phyloP scores from a whole-genome alignment of 2,329 filamentous ascomycete genomes.

The Rutstroemia sp. region DNA sequence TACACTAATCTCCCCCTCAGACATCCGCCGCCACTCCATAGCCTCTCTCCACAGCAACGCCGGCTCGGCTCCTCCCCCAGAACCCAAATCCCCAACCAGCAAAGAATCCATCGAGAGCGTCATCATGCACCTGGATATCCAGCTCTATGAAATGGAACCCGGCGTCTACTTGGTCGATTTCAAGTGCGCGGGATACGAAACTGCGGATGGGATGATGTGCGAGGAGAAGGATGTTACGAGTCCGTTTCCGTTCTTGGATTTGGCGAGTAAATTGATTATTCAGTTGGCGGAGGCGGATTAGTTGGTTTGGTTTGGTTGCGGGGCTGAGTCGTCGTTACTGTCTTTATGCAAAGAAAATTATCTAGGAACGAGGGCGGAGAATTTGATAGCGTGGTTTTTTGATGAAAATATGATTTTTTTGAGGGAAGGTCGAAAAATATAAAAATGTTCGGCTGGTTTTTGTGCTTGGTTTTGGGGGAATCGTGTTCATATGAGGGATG shows the following conservation, averaged over 20 bases:
- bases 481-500: not conserved
- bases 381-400: too few species aligned
- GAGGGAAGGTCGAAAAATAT: too few species aligned
- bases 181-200: slow-evolving; percentile 96
- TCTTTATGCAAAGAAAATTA: not conserved
- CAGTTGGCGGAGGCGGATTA: slow-evolving; percentile 77
- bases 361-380: too few species aligned
- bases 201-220: slow-evolving; percentile 59
- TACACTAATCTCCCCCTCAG: slow-evolving; percentile 39
- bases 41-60: slow-evolving; percentile 28
- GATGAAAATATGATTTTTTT: too few species aligned
- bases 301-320: not conserved
- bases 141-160: slow-evolving; percentile 88
- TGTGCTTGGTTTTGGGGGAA: not conserved
- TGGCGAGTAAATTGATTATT: slow-evolving; percentile 86
- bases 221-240: slow-evolving; percentile 94
- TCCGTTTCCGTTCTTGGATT: slow-evolving; percentile 91
- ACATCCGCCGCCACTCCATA: slow-evolving; percentile 35
- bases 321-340: too few species aligned
- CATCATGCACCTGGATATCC: slow-evolving; percentile 93
- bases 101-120: slow-evolving; percentile 37
- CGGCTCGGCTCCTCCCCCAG: slow-evolving; percentile 23
- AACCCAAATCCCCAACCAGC: slow-evolving; percentile 10
- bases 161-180: slow-evolving; percentile 96
- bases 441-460: too few species aligned